Base-by-base conservation (phyloP, 176 grass and related monocot species). In the Eremochloa ophiuroides region DNA sequence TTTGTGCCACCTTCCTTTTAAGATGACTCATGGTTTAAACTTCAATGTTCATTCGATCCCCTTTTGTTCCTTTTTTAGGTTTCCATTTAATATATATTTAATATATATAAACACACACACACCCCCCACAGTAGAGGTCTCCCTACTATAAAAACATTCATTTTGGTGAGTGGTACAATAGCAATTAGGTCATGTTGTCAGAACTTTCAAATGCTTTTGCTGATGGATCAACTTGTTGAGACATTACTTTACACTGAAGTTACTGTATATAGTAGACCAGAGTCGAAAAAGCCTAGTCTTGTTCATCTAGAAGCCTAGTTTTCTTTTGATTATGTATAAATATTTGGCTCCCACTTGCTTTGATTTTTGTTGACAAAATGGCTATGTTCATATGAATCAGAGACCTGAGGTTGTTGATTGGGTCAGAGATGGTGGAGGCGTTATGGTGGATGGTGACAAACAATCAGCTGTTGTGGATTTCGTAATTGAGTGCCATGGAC, bases 351-450 rank as follows among this genome's bases (percentile, higher is more conserved):
- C 71, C 27, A 42, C 42, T 64, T 56, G 16, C 56, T 89, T 80
- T 58, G 23, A 20, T 77, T 81, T 85, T 37, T 77, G 22, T 66
- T 70, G 35, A 85, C 18, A 11, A 62, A 83, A 10, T 89, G 37
- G 44, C n/a, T 78, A 74, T 86, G 48, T 75, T 83, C 65, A 91
- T 90, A 28, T 84, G 85, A 56, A 92, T 75, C 84, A 98, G 95
- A 91, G 90, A 76, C 82, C 87, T 67, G 82, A 93, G 78, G 86
- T 98, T 60, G 72, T 98, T 85, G 92, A 92, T 70, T 98, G 95
- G 95, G 72, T 98, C 17, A 84, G 47, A 76, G 44, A 89, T 88
- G 92, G 92, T 0, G 92, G 95, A 70, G 95, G 95, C 23, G 74
- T 68, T 68, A 81, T 93, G 50, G 70, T 89, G 66, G 86, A 91